A percentile compares a stretch with the other conserved stretches of the same genome.
Conservation (phyloP, 2,329 filamentous ascomycete genomes). For the Neonectria ditissima region DNA sequence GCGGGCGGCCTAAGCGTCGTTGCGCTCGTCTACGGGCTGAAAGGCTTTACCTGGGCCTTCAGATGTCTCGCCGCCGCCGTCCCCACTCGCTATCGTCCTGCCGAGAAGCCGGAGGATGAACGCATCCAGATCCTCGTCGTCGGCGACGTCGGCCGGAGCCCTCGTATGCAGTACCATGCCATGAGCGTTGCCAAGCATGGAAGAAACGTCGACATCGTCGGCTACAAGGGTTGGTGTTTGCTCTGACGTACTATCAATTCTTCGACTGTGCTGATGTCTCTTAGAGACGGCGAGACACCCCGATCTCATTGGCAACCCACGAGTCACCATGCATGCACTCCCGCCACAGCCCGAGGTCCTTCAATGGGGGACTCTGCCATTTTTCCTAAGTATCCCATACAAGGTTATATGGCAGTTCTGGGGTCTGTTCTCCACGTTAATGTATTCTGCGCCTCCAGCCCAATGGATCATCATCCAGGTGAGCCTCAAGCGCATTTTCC, state of each 20-base stretch:
- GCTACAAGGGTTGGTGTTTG: constrained; percentile 76
- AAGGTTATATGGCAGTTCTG: constrained; percentile 88
- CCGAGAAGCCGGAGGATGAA: constrained; percentile 52
- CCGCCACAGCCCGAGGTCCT: constrained; percentile 74
- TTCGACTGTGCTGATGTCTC: constrained; percentile 19
- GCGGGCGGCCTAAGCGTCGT: constrained; percentile 51
- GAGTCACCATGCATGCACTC: constrained; percentile 79
- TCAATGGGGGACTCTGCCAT: constrained; percentile 77
- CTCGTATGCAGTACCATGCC: constrained; percentile 98
- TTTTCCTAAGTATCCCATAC: constrained; percentile 81
- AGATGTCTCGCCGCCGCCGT: constrained; percentile 40
- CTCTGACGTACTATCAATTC: neutral
- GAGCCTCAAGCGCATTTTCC: constrained; percentile 30
- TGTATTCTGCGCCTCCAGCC: constrained; percentile 78
- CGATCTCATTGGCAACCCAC: constrained; percentile 75
- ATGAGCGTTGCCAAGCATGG: constrained; percentile 89
- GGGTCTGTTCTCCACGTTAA: constrained; percentile 77
- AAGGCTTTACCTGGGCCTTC: constrained; percentile 38
- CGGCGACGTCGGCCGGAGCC: constrained; percentile 94
- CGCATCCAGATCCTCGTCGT: constrained; percentile 87
- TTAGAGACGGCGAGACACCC: constrained; percentile 86
- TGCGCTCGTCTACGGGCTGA: constrained; percentile 43
- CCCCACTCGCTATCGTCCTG: constrained; percentile 52
- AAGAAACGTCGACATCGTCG: constrained; percentile 84
- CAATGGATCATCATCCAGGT: constrained; percentile 89